Evolutionary conservation across 1,139 yeast genomes (phyloP).

Genomic region (Wickerhamomyces sp.): DNA sequence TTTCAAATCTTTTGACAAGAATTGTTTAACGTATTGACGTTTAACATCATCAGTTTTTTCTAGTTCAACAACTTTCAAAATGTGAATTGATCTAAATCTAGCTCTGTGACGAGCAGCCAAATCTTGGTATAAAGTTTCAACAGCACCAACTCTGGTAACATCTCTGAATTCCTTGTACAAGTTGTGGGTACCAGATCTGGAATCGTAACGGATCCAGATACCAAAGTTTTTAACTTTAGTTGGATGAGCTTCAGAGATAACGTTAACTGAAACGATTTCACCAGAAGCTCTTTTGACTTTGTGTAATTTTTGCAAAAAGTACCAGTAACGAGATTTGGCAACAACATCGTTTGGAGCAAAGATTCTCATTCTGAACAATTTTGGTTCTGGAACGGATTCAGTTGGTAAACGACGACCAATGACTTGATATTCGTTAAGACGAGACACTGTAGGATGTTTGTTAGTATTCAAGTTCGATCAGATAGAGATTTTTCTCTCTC

Average conservation of each 20-base stretch:
- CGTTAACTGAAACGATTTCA: slow-evolving; percentile 93
- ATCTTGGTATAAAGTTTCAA: slow-evolving; percentile 98
- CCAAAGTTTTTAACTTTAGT: slow-evolving; percentile 99
- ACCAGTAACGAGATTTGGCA: slow-evolving; percentile 99
- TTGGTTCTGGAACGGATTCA: slow-evolving; percentile 98
- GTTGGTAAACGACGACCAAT: slow-evolving; percentile 99
- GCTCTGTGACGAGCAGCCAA: slow-evolving; percentile 99
- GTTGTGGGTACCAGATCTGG: slow-evolving; percentile 99
- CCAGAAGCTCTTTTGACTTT: slow-evolving; percentile 99
- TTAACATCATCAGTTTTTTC: slow-evolving; percentile 97
- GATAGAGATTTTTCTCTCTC: too few species aligned
- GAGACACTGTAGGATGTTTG: slow-evolving; percentile 54
- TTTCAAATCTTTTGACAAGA: slow-evolving; percentile 91
- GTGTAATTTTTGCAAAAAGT: slow-evolving; percentile 98
- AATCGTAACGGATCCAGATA: slow-evolving; percentile 99
- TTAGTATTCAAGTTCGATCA: too few species aligned
- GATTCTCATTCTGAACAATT: slow-evolving; percentile 99
- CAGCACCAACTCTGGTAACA: slow-evolving; percentile 98
- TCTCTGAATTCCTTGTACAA: slow-evolving; percentile 99
- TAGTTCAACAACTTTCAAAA: slow-evolving; percentile 97
- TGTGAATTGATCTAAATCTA: slow-evolving; percentile 99
- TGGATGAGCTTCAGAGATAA: slow-evolving; percentile 92
- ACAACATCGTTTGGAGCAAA: slow-evolving; percentile 99
- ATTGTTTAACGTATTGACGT: slow-evolving; percentile 99
- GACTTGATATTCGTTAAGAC: slow-evolving; percentile 99